Evolutionary conservation across 768 basidiomycete species (phyloP), one percentile per base, ranked within the genome.

Genomic region (Austroboletus eburneus): DNA sequence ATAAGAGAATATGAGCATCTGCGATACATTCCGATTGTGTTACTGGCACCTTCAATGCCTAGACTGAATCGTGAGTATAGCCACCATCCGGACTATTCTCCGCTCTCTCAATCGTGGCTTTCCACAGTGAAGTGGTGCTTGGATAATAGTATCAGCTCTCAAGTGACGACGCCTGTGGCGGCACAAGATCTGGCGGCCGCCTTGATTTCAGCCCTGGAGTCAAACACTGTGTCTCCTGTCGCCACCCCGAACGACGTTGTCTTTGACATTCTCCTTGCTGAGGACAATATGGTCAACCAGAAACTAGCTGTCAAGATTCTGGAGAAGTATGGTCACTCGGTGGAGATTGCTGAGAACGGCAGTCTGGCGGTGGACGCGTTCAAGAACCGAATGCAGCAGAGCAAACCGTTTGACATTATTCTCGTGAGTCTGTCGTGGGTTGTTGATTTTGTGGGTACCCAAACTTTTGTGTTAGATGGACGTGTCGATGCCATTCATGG

Each of bases 401-500:
- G 70, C 56, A 80, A 79, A 60, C 89, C 87, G 16, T 96, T 90
- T 60, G 90, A 96, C 65, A 87, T 96, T 55, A 91, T 97, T 51
- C 77, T 97, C 25, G 92, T 94, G 54, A 57, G 87, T 27, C 23
- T 4, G 32, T 8, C 3, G 27, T 42, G 30, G 24, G 10, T 41
- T n/a, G 14, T 25, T 38, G 4, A 38, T 29, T 33, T 9, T 24
- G 13, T 16, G 38, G 29, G n/a, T 22, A 12, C 16, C 54, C 14
- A 51, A 52, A 25, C 49, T n/a, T 42, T 6, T 35, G 17, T 39
- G 13, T 24, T 50, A 95, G 89, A 97, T 97, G 95, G 94, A 97
- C 58, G 87, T 96, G 13, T 96, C 93, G 10, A 94, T 95, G 91
- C 91, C 93, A 6, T 86, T 94, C 68, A 97, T 98, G 91, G 93